These are phyloP conservation scores for Pythium phragmitis DNA, from an alignment of 352 stramenopile genomes.

Conservation along the genomic window DNA sequence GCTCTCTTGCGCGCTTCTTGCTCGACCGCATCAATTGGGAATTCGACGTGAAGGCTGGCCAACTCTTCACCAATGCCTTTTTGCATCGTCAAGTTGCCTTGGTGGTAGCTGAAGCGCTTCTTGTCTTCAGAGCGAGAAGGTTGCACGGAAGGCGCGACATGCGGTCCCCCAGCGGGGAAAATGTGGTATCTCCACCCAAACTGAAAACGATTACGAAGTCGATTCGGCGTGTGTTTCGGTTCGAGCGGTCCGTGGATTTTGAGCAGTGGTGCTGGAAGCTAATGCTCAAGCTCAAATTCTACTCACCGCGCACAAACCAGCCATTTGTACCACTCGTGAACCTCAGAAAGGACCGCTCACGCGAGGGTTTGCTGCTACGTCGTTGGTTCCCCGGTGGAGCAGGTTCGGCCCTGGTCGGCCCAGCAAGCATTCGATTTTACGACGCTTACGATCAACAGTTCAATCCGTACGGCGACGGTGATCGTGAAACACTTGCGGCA, in stretches of 20 bases:
- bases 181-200: constrained; percentile 24
- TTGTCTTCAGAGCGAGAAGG: constrained; percentile 62
- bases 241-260: constrained; percentile 71
- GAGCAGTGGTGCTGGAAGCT: constrained; percentile 84
- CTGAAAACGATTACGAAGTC: constrained; percentile 56
- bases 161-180: constrained; percentile 13
- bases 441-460: constrained; percentile 38
- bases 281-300: constrained; percentile 83
- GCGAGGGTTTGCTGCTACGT: constrained; percentile 69
- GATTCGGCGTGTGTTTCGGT: constrained; percentile 66
- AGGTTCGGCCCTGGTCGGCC: constrained; percentile 16
- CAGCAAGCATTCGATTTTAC: constrained; percentile 52
- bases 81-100: constrained; percentile 79
- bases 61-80: constrained; percentile 63
- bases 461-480: constrained; percentile 9
- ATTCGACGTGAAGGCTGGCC: constrained; percentile 59
- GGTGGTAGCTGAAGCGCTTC: constrained; percentile 72
- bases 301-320: constrained; percentile 64
- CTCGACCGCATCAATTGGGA: constrained; percentile 87
- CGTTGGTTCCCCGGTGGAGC: constrained; percentile 64
- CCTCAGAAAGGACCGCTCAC: constrained; percentile 67
- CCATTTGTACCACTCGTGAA: constrained; percentile 72
- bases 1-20: constrained; percentile 67
- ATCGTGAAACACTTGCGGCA: neutral
- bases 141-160: constrained; percentile 24